phyloP scores from a whole-genome alignment of 768 basidiomycete species.

The Candolleomyces eurysporus region DNA sequence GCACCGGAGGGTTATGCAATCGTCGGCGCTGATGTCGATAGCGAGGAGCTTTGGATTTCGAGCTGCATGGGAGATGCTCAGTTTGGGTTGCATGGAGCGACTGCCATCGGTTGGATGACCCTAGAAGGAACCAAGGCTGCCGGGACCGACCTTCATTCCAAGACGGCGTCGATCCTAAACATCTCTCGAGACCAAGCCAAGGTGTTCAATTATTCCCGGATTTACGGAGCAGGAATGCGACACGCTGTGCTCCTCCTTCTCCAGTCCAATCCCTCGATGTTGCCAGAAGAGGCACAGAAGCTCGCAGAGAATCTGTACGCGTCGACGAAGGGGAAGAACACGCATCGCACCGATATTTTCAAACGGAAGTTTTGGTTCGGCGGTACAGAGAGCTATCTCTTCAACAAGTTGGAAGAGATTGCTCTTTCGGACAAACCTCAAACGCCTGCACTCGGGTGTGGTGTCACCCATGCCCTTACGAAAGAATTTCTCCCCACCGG shows the following conservation, averaged over 20 bases:
- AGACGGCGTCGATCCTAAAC: conserved; percentile 89
- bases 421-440: conserved; percentile 82
- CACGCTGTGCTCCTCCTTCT: conserved; percentile 87
- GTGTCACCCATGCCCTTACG: conserved; percentile 89
- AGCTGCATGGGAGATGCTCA: conserved; percentile 98
- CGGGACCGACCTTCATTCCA: conserved; percentile 95
- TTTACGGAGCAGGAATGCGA: conserved; percentile 97
- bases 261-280: conserved; percentile 80
- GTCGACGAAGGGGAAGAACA: conserved; percentile 91
- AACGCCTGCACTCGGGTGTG: conserved; percentile 93
- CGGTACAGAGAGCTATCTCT: conserved; percentile 92
- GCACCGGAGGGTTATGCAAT: conserved; percentile 92
- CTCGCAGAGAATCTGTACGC: conserved; percentile 85
- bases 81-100: conserved; percentile 94
- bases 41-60: conserved; percentile 98
- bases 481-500: conserved; percentile 81
- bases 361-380: conserved; percentile 93
- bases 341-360: conserved; percentile 71
- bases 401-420: conserved; percentile 97
- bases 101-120: conserved; percentile 99
- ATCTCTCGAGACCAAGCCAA: conserved; percentile 95
- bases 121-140: conserved; percentile 94
- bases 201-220: conserved; percentile 98
- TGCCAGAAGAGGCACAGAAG: conserved; percentile 72
- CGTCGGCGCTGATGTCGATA: conserved; percentile 98